Base-by-base conservation (phyloP, 768 basidiomycete genomes). In the Auricularia sp. region DNA sequence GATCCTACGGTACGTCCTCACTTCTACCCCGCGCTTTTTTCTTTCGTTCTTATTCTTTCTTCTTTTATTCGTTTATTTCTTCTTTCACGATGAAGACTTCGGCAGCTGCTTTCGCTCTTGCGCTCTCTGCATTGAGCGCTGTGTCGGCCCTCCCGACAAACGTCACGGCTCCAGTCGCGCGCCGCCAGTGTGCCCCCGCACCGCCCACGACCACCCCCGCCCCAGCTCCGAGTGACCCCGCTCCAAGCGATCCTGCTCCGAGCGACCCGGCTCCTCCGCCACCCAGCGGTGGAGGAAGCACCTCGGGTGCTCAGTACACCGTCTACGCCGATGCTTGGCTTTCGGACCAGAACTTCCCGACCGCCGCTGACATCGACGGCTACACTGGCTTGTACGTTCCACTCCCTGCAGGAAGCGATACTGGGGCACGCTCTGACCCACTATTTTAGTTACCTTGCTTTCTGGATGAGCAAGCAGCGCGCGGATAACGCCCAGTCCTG, bases 401-500 rank as follows among this genome's bases (percentile, higher is more conserved):
- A 8, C 10, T 59, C 6, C 24, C 3, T 18, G 10, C 29, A 21
- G 14, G 0, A 10, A 10, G n/a, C 24, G 1, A 18, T 56, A 16
- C 54, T 13, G 10, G 54, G 3, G 14, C 21, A n/a, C 13, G 8
- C 14, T 56, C n/a, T 56, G 13, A n/a, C 8, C 29, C 2, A 2
- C 29, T 29, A 2, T 29, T 29, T 18, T 56, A 59, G 56, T 1
- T 33, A 59, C 34, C 56, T 59, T 29, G 56, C 56, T 4, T 59
- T 59, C 34, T 59, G 56, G 56, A 59, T 59, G 56, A 59, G 56
- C 56, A 29, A 59, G 56, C 29, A 29, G 24, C 56, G 29, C 34
- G 34, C 24, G 24, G 56, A 59, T 18, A 59, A 59, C 56, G 56
- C 56, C 24, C 56, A 33, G 29, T 29, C 24, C 2, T 59, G 56